Evolutionary conservation across 352 stramenopile species (phyloP).

Genomic region (Pythium sp.): DNA sequence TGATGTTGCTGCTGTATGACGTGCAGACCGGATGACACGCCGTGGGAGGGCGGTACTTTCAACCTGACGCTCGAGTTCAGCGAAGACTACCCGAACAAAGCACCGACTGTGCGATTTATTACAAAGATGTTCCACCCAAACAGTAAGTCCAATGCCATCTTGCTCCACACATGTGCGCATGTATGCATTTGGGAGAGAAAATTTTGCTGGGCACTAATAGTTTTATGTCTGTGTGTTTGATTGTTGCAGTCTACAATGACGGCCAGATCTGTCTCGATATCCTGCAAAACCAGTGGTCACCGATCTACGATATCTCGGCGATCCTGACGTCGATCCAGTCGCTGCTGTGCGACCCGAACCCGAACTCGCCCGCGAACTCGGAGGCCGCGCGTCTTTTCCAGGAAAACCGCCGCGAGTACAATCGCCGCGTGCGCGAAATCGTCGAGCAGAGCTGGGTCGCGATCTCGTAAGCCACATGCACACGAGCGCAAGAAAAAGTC

Average conservation of each 20-base stretch:
- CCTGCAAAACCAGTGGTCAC: slow-evolving; percentile 99
- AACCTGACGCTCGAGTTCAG: slow-evolving; percentile 98
- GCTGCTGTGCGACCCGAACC: slow-evolving; percentile 99
- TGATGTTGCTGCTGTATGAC: background rate
- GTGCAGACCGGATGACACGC: slow-evolving; percentile 97
- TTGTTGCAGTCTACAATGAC: slow-evolving; percentile 81
- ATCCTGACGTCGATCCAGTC: slow-evolving; percentile 99
- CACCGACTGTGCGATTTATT: slow-evolving; percentile 97
- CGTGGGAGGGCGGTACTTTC: slow-evolving; percentile 98
- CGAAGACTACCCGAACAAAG: slow-evolving; percentile 99
- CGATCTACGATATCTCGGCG: slow-evolving; percentile 99
- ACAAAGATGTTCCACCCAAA: slow-evolving; percentile 99
- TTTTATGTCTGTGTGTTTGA: slow-evolving; percentile 3
- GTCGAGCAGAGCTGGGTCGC: slow-evolving; percentile 98
- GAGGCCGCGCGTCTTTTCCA: slow-evolving; percentile 97
- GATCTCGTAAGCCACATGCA: slow-evolving; percentile 44
- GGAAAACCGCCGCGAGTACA: slow-evolving; percentile 99
- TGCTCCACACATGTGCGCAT: background rate
- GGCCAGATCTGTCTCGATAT: slow-evolving; percentile 98
- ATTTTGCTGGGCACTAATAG: background rate
- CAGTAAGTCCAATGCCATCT: slow-evolving; percentile 48
- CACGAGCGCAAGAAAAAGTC: background rate
- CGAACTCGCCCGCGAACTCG: slow-evolving; percentile 98
- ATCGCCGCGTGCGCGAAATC: slow-evolving; percentile 97
- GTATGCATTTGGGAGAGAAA: background rate